A percentile compares a stretch with the other conserved stretches of the same genome.
phyloP scores from a whole-genome alignment of 345 rosid species.

The Psidium guajava region DNA sequence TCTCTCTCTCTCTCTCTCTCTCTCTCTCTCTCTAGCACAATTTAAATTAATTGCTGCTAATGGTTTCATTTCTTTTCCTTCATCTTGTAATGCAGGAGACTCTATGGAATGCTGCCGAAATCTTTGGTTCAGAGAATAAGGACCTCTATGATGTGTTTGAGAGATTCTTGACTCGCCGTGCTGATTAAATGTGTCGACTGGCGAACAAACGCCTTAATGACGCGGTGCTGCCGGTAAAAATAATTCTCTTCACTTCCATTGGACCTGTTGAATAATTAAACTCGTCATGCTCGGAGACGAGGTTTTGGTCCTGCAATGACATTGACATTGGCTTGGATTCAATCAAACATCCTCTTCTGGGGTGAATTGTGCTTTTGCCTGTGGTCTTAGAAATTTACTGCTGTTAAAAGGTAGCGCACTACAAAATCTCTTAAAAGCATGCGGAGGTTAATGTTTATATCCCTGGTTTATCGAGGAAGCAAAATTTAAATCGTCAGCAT shows the following conservation, averaged over 20 bases:
- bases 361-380: neutral
- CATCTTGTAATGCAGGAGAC: constrained; percentile 42
- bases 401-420: neutral
- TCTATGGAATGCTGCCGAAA: constrained; percentile 72
- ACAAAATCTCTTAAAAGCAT: neutral
- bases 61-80: neutral
- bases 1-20: neutral
- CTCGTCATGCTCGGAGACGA: neutral
- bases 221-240: neutral
- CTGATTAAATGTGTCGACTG: constrained; percentile 14
- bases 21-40: neutral
- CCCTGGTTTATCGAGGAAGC: neutral
- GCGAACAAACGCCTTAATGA: neutral
- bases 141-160: constrained; percentile 72
- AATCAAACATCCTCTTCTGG: neutral
- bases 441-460: neutral
- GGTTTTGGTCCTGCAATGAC: neutral
- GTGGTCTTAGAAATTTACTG: neutral
- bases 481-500: neutral
- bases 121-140: constrained; percentile 71
- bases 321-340: neutral
- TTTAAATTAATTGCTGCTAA: neutral
- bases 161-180: constrained; percentile 65
- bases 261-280: neutral
- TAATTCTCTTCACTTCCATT: neutral